Percentiles rank a stretch among this genome's conserved stretches.
Evolutionary conservation across 768 basidiomycete genomes (phyloP).

Genomic region (Russula brevipes): DNA sequence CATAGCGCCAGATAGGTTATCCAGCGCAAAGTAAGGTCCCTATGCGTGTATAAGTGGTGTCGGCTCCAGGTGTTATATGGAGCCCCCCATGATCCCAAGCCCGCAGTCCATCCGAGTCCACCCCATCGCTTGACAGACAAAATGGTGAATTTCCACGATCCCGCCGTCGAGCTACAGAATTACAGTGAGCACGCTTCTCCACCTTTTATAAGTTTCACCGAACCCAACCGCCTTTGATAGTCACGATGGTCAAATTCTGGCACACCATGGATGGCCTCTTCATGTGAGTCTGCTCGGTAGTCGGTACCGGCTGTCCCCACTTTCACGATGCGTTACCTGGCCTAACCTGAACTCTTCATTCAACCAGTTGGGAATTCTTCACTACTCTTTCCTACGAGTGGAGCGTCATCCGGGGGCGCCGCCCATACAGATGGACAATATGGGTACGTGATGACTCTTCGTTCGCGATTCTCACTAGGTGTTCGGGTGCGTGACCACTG

Average conservation of each 20-base stretch:
- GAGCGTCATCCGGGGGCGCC: not conserved
- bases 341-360: not conserved
- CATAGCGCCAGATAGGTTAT: no score
- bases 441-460: constrained; percentile 1
- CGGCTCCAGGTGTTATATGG: not conserved
- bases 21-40: no score
- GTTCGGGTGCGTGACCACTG: not conserved
- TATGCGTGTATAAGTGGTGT: no score
- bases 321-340: no score
- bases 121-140: not conserved
- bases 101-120: not conserved
- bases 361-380: not conserved
- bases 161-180: no score
- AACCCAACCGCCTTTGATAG: not conserved
- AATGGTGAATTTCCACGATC: not conserved
- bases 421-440: constrained; percentile 9
- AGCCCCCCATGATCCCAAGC: not conserved
- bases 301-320: no score
- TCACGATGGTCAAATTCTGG: not conserved
- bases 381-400: not conserved
- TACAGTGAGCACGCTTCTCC: not conserved
- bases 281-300: not conserved
- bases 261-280: not conserved
- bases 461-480: not conserved
- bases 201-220: not conserved